phyloP scores from a whole-genome alignment of 495 filamentous ascomycete genomes.

The Evernia prunastri region DNA sequence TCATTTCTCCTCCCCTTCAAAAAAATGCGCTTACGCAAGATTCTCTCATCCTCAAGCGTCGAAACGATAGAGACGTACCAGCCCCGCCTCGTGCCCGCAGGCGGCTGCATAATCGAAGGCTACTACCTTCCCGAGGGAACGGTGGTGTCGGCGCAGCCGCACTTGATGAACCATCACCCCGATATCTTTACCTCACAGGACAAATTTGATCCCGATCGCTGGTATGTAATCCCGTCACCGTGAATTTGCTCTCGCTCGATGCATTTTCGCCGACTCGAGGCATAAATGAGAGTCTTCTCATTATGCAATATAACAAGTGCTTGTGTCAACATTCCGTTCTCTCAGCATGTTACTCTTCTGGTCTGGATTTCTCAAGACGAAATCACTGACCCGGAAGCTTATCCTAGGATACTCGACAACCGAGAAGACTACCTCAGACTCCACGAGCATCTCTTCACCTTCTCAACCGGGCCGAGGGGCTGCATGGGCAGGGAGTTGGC shows the following conservation, averaged over 20 bases:
- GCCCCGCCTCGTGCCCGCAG: slow-evolving; percentile 20
- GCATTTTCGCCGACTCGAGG: too few species aligned
- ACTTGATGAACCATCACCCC: slow-evolving; percentile 20
- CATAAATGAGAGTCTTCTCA: too few species aligned
- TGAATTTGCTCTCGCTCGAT: too few species aligned
- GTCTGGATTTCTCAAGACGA: too few species aligned
- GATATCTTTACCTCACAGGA: slow-evolving; percentile 15
- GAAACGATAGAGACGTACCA: slow-evolving; percentile 22
- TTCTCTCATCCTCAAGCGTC: neutral
- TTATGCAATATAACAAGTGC: too few species aligned
- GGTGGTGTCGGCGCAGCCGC: slow-evolving; percentile 18
- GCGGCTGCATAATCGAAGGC: slow-evolving; percentile 17
- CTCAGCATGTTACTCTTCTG: too few species aligned
- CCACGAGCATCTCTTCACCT: slow-evolving; percentile 14
- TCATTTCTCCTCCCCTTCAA: neutral
- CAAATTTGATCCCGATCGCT: slow-evolving; percentile 19
- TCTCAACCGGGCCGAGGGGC: slow-evolving; percentile 16
- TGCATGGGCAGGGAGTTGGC: slow-evolving; percentile 15
- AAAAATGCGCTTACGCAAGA: too few species aligned
- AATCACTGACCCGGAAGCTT: too few species aligned
- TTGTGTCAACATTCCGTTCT: too few species aligned
- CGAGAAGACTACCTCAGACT: slow-evolving; percentile 10
- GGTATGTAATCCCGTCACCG: too few species aligned
- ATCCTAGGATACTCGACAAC: slow-evolving; percentile 2
- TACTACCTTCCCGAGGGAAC: slow-evolving; percentile 19